Base-by-base conservation (phyloP, 495 filamentous ascomycete species). In the Endocarpon pusillum region DNA sequence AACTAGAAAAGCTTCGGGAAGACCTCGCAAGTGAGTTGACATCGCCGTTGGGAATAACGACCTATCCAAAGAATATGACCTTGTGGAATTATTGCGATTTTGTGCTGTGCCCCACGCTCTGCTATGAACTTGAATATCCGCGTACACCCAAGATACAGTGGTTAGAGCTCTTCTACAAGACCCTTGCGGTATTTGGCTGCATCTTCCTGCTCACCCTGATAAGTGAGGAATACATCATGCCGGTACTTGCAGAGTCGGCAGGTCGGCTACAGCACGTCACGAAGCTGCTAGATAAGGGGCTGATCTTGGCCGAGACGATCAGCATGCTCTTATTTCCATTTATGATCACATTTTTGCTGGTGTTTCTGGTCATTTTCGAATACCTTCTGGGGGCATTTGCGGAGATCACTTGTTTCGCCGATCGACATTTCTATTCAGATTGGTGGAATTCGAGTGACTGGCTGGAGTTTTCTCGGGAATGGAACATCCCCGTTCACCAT, bases 401-500 rank as follows among this genome's bases (percentile, higher is more conserved):
- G 7, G 89, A 96, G 53, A 51, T 94, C 39, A 94, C 89, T 14
- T 73, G 79, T 42, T 96, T 96, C 45, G 87, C 79, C 15, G 87
- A 96, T 53, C 72, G 87, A 7, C 84, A 89, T 52, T 96, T 96
- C 56, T 96, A 94, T 55, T 76, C 78, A 18, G 87, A 96, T 62
- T 96, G 87, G 87, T 96, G 87, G 86, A 69, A 69, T 33, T 68
- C 65, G 1, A 65, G 64, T 37, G 65, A 69, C 45, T 69, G 65
- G 65, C 75, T 97, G 38, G 89, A 97, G 54, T 97, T 97, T 55
- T 86, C 78, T 14, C 69, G 89, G 36, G 85, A 96, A 60, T 97
- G 89, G 89, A 97, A 97, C 51, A 75, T 92, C 27, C 89, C 89
- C 31, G 89, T 97, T n/a, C 91, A 97, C 61, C 78, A 86, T 50